phyloP scores from a whole-genome alignment of 129 eudicot genomes.

The Helianthus tuberosus region DNA sequence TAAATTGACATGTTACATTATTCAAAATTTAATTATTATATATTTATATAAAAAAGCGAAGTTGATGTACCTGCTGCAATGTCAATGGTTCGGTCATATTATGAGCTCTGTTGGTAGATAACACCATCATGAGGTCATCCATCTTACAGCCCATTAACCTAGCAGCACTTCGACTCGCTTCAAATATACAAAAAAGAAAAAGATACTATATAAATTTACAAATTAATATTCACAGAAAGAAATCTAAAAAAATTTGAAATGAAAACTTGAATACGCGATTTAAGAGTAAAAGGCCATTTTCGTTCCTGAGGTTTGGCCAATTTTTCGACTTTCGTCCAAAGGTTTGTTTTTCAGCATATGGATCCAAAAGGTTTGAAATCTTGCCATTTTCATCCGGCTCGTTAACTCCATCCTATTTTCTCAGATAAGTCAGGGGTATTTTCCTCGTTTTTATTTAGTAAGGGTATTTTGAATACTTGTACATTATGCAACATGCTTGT shows the following conservation, averaged over 20 bases:
- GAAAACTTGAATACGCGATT: neutral
- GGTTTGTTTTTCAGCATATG: too few relatives aligned
- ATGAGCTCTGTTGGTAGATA: conserved; percentile 58
- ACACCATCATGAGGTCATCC: conserved; percentile 53
- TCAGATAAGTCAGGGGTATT: too few relatives aligned
- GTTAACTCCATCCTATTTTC: too few relatives aligned
- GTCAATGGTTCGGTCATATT: conserved; percentile 59
- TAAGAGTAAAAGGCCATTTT: too few relatives aligned
- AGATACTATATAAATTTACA: neutral
- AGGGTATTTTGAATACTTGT: too few relatives aligned
- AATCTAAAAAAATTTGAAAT: neutral
- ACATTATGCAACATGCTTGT: too few relatives aligned
- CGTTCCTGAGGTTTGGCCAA: too few relatives aligned
- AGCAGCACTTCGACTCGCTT: conserved; percentile 75
- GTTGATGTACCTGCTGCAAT: conserved; percentile 66
- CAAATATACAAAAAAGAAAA: conserved; percentile 25
- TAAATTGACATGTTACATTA: neutral
- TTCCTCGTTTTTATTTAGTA: too few relatives aligned
- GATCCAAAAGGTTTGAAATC: too few relatives aligned
- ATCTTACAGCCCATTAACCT: conserved; percentile 70
- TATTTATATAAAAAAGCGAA: neutral
- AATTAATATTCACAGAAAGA: neutral
- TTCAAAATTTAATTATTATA: neutral
- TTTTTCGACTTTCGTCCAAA: too few relatives aligned
- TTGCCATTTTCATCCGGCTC: too few relatives aligned